Percentiles rank a stretch among this genome's conserved stretches.
Conservation (phyloP, 345 rosid genomes). For the Pugionium cornutum region DNA sequence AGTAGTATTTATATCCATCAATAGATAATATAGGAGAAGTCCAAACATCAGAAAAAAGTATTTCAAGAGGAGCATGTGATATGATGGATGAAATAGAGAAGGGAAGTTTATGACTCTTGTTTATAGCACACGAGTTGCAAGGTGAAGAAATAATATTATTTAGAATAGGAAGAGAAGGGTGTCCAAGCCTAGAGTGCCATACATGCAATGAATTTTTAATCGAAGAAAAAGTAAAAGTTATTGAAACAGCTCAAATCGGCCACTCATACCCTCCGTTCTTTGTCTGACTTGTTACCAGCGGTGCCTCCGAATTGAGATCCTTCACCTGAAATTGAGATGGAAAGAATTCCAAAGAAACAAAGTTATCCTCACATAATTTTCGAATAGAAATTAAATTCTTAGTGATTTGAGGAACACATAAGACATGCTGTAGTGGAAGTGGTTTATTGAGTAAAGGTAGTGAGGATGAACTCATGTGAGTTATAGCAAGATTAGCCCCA, state of each 20-base stretch:
- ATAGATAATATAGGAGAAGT: not conserved
- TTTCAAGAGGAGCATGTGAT: not conserved
- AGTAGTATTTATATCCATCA: not conserved
- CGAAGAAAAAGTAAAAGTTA: not conserved
- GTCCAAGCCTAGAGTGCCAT: not conserved
- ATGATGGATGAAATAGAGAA: not conserved
- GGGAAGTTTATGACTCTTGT: not conserved
- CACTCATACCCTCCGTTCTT: not conserved
- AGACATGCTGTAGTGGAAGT: too few species aligned
- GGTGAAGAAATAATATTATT: not conserved
- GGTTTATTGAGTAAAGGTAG: too few species aligned
- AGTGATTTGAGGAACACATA: too few species aligned
- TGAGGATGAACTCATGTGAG: not conserved
- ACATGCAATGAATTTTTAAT: not conserved
- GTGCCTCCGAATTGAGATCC: not conserved
- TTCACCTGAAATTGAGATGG: too few species aligned
- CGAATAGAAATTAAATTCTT: not conserved
- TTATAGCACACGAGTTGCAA: not conserved
- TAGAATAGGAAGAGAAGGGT: not conserved
- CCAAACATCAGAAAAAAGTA: not conserved
- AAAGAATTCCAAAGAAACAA: too few species aligned
- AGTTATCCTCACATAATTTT: too few species aligned
- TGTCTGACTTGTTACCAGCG: not conserved
- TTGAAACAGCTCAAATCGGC: not conserved
- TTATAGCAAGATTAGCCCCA: not conserved